Conservation (phyloP, 169 alveolate species). For the Plasmodium relictum region DNA sequence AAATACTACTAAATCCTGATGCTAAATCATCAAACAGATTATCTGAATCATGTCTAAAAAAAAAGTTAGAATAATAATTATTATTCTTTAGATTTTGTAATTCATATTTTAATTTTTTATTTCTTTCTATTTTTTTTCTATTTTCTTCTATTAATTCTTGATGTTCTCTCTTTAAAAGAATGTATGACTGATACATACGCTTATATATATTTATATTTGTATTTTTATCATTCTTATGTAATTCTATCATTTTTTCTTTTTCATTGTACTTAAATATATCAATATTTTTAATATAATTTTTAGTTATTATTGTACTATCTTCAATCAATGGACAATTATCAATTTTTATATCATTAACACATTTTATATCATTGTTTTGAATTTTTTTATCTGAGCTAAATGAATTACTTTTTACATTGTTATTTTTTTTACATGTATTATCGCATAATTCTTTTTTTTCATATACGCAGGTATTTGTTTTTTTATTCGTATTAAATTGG, state of each 20-base stretch:
- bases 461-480: no score
- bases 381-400: no score
- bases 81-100: conserved; percentile 32
- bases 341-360: no score
- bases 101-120: conserved; percentile 74
- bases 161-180: conserved; percentile 42
- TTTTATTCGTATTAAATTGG: no score
- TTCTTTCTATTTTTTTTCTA: conserved; percentile 28
- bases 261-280: not conserved
- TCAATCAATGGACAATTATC: no score
- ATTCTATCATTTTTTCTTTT: conserved; percentile 37
- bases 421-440: no score
- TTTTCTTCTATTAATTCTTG: conserved; percentile 29
- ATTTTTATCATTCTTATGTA: conserved; percentile 46
- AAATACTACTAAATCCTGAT: conserved; percentile 51
- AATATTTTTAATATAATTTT: no score
- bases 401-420: no score
- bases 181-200: conserved; percentile 74
- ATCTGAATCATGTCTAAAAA: conserved; percentile 65
- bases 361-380: no score
- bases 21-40: conserved; percentile 73
- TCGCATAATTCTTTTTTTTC: no score
- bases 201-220: conserved; percentile 54
- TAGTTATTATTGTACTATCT: no score
- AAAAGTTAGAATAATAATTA: conserved; percentile 61